Conservation (phyloP, 768 basidiomycete species). For the Leucocoprinus leucothites region DNA sequence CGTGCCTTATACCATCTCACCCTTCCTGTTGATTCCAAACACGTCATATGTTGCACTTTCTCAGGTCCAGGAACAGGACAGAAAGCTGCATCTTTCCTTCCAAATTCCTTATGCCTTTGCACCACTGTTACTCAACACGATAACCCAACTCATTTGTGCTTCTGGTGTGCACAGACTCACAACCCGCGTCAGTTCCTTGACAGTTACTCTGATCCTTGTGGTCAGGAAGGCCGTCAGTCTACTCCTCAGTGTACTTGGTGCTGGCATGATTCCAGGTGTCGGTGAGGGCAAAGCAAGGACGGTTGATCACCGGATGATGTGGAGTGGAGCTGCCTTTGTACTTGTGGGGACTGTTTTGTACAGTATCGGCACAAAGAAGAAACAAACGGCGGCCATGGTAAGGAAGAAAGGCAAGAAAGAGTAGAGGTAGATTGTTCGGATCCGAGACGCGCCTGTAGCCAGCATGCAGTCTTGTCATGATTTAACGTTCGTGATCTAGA, state of each 20-base stretch:
- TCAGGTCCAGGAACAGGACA: constrained; percentile 21
- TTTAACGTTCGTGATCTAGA: no score
- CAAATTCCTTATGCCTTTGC: constrained; percentile 59
- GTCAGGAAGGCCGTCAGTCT: constrained; percentile 80
- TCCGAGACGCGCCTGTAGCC: no score
- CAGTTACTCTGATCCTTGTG: constrained; percentile 76
- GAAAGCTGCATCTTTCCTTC: constrained; percentile 21
- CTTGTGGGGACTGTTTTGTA: constrained; percentile 71
- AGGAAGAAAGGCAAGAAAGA: constrained; percentile 19
- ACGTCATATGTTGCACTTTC: constrained; percentile 16
- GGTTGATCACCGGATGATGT: constrained; percentile 48
- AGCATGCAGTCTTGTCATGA: no score
- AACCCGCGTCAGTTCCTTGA: constrained; percentile 67
- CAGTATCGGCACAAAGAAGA: constrained; percentile 38
- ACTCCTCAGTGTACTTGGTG: constrained; percentile 61
- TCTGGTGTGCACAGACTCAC: constrained; percentile 87
- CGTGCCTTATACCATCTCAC: constrained; percentile 19
- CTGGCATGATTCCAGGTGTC: constrained; percentile 23
- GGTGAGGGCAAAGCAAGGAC: constrained; percentile 15
- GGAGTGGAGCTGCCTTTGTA: constrained; percentile 67
- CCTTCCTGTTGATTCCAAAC: constrained; percentile 16
- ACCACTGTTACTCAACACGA: constrained; percentile 70
- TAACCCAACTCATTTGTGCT: constrained; percentile 83
- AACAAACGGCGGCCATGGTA: constrained; percentile 5
- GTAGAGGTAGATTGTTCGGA: not conserved